Conservation (phyloP, 176 grass and related monocot species). For the Dendrocalamus sinicus region DNA sequence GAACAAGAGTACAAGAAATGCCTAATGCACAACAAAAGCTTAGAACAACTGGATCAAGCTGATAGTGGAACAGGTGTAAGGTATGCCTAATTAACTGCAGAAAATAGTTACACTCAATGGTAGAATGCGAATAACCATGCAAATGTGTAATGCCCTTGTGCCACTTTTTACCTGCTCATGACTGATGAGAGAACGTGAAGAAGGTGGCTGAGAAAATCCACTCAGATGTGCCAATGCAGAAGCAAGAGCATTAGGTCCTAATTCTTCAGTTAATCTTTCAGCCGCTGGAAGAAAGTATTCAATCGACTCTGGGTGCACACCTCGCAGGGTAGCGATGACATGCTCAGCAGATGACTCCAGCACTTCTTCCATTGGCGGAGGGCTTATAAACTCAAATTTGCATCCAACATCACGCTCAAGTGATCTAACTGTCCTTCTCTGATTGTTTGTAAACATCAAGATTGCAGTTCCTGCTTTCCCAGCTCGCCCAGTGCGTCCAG, state of each 20-base stretch:
- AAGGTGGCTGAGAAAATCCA: conserved; percentile 95
- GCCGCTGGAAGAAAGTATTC: conserved; percentile 78
- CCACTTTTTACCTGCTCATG: conserved; percentile 76
- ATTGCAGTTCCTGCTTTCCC: conserved; percentile 89
- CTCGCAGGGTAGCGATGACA: conserved; percentile 80
- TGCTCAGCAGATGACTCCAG: conserved; percentile 93
- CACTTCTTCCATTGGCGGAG: conserved; percentile 75
- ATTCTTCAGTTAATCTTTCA: conserved; percentile 68
- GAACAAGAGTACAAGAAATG: conserved; percentile 33
- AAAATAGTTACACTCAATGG: conserved; percentile 6
- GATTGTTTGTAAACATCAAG: conserved; percentile 96
- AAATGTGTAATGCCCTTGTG: conserved; percentile 20
- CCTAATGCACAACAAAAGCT: conserved; percentile 42
- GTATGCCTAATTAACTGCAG: not conserved
- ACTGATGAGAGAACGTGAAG: conserved; percentile 90
- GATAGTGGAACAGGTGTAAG: conserved; percentile 2
- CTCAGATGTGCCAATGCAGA: conserved; percentile 96
- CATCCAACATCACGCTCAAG: conserved; percentile 91
- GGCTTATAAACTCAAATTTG: conserved; percentile 85
- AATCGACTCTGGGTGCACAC: conserved; percentile 77
- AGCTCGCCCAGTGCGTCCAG: conserved; percentile 95
- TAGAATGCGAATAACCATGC: conserved; percentile 25
- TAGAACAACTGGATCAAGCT: not conserved
- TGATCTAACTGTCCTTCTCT: conserved; percentile 91
- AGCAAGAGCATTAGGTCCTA: conserved; percentile 87